phyloP scores from a whole-genome alignment of 345 rosid species.

The Diplotaxis tenuifolia region DNA sequence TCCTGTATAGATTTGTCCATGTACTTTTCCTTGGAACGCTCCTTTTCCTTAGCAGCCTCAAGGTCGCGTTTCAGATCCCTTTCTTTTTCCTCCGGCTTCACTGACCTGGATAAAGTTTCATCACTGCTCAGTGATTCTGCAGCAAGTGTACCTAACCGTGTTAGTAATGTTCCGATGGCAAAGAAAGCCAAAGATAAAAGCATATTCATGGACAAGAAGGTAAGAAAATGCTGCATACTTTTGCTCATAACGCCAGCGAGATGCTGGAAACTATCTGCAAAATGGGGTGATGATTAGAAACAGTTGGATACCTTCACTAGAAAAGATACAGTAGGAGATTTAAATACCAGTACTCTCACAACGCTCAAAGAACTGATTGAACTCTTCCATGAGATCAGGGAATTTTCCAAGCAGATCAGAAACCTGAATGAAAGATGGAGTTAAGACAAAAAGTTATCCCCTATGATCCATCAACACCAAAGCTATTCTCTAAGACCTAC shows the following conservation, averaged over 20 bases:
- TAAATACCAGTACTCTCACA: conserved; percentile 51
- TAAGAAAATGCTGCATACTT: conserved; percentile 53
- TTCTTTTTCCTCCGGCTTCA: conserved; percentile 71
- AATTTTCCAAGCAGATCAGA: conserved; percentile 80
- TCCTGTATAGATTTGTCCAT: conserved; percentile 88
- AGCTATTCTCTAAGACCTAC: conserved; percentile 37
- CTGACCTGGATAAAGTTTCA: conserved; percentile 49
- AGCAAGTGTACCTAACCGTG: conserved; percentile 18
- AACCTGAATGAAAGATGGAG: conserved; percentile 47
- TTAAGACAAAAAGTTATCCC: conserved; percentile 23
- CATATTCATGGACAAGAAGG: conserved; percentile 4
- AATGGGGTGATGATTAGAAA: background rate
- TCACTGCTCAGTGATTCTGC: conserved; percentile 67
- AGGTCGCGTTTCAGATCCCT: conserved; percentile 63
- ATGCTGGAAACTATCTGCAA: conserved; percentile 65
- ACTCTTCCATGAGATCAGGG: conserved; percentile 78
- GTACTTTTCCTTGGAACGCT: conserved; percentile 70
- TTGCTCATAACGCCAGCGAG: conserved; percentile 53
- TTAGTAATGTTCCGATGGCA: conserved; percentile 17
- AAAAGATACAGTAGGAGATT: conserved; percentile 1
- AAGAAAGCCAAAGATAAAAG: conserved; percentile 4
- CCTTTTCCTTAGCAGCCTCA: conserved; percentile 64
- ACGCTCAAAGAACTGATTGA: background rate
- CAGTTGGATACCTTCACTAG: background rate
- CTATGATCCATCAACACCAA: background rate